Evolutionary conservation across 164 flowering plant species (phyloP).

Genomic region (Sextonia rubra): DNA sequence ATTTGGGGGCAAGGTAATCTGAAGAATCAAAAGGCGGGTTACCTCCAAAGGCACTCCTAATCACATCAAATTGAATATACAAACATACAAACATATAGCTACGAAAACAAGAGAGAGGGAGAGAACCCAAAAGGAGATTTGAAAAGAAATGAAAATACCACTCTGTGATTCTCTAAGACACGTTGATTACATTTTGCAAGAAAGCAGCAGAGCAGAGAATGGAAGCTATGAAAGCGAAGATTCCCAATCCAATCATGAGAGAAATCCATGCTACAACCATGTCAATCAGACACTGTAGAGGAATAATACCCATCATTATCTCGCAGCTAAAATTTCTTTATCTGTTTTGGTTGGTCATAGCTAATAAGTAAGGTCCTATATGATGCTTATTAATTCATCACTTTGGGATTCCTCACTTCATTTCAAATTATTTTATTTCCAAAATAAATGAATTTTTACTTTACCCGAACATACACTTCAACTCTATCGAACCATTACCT

Average conservation of each 20-base stretch:
- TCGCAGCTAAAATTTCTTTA: neutral
- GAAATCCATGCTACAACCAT: conserved; percentile 68
- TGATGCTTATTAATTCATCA: no score
- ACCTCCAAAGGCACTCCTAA: neutral
- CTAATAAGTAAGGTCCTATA: no score
- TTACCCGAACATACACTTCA: no score
- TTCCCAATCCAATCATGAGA: conserved; percentile 64
- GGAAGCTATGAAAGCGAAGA: conserved; percentile 66
- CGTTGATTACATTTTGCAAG: conserved; percentile 47
- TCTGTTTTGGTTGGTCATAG: no score
- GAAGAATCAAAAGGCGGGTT: neutral
- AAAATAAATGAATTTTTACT: no score
- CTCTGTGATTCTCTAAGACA: conserved; percentile 18
- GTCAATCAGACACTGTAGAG: conserved; percentile 52
- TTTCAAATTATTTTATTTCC: no score
- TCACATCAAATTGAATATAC: no score
- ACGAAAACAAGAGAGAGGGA: neutral
- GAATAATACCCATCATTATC: conserved; percentile 29
- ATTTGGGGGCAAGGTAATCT: no score
- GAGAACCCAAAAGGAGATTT: neutral
- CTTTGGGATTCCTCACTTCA: no score
- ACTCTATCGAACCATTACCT: no score
- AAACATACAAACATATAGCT: neutral
- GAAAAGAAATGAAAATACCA: conserved; percentile 1
- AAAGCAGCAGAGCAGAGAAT: conserved; percentile 91